Evolutionary conservation across 192 early-diverging fungal species (phyloP).

Genomic region (Rhizophlyctis rosea): DNA sequence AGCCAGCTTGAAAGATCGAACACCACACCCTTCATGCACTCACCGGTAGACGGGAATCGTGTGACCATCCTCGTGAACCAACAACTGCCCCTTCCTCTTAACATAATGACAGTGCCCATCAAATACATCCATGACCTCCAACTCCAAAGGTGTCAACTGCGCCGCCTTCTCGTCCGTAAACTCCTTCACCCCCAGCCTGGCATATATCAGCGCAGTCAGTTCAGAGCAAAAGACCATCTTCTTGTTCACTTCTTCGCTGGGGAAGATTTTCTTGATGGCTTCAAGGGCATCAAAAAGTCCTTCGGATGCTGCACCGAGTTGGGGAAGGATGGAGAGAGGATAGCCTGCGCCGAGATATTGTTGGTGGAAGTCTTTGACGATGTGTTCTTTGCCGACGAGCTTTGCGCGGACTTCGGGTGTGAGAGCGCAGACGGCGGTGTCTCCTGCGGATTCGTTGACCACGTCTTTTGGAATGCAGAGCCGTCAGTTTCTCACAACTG

Average conservation of each 20-base stretch:
- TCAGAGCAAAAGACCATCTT: conserved; percentile 35
- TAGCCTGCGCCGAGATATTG: not conserved
- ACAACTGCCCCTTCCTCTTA: conserved; percentile 9
- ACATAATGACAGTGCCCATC: not conserved
- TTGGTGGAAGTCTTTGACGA: not conserved
- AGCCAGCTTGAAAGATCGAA: too few species aligned
- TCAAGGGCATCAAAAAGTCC: not conserved
- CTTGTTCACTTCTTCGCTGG: not conserved
- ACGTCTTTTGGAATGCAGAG: too few species aligned
- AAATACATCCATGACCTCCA: conserved; percentile 14
- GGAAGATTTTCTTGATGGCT: not conserved
- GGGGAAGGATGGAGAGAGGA: conserved; percentile 9
- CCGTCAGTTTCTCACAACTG: too few species aligned
- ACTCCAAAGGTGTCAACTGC: conserved; percentile 17
- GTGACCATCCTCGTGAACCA: not conserved
- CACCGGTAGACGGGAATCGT: not conserved
- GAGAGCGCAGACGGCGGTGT: conserved; percentile 27
- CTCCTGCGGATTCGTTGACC: conserved; percentile 16
- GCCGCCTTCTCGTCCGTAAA: conserved; percentile 14
- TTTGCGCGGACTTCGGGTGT: not conserved
- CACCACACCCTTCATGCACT: too few species aligned
- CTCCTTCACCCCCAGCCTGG: conserved; percentile 13
- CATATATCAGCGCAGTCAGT: conserved; percentile 26
- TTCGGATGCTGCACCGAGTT: conserved; percentile 6
- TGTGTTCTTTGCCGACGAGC: not conserved